phyloP scores from a whole-genome alignment of 2,329 filamentous ascomycete genomes.

The Nothophoma quercina region DNA sequence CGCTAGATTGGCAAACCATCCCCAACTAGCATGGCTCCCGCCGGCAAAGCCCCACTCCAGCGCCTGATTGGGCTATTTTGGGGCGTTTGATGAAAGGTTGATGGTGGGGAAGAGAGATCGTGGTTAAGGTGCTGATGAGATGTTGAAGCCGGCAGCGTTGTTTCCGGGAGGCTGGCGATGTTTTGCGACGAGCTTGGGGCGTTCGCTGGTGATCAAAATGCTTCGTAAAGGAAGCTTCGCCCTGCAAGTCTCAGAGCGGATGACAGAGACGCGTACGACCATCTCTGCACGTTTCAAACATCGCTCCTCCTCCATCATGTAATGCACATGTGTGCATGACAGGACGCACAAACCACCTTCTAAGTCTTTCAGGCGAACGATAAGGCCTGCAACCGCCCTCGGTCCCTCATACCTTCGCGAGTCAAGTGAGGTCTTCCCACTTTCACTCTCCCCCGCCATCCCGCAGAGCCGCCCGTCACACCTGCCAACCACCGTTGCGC shows the following conservation, averaged over 20 bases:
- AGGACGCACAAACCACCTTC: not conserved
- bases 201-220: constrained; percentile 1
- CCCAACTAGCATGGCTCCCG: constrained; percentile 3
- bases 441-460: constrained; percentile 13
- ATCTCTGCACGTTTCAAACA: not conserved
- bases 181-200: not conserved
- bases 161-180: constrained; percentile 11
- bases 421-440: constrained; percentile 2
- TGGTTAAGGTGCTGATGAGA: constrained; percentile 8
- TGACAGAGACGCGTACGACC: constrained; percentile 9
- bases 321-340: not conserved
- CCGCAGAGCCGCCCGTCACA: constrained; percentile 43
- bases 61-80: constrained; percentile 24
- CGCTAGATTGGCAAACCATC: constrained; percentile 14
- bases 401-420: not conserved
- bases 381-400: constrained; percentile 14
- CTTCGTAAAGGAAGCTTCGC: not conserved
- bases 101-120: not conserved
- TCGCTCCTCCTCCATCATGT: not conserved
- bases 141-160: constrained; percentile 4
- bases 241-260: constrained; percentile 1
- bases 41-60: constrained; percentile 6
- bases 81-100: constrained; percentile 1
- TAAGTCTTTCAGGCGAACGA: not conserved
- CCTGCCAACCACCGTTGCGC: constrained; percentile 14